phyloP scores from a whole-genome alignment of 2,329 filamentous ascomycete genomes.

The Pyrenophora graminea region DNA sequence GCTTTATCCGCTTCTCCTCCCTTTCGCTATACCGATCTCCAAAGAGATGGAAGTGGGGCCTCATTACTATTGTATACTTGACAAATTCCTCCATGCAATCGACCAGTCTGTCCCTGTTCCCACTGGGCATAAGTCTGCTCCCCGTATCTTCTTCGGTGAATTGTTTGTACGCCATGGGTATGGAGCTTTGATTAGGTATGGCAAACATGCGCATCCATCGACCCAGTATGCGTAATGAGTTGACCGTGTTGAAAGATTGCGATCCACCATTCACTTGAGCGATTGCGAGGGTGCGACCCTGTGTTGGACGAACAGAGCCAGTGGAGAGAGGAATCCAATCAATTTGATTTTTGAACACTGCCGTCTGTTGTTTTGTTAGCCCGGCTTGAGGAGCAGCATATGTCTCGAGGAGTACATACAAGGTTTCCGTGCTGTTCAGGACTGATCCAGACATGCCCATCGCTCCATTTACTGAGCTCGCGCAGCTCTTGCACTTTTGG shows the following conservation, averaged over 20 bases:
- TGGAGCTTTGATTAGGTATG: constrained; percentile 68
- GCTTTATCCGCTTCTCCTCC: constrained; percentile 45
- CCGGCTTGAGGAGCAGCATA: neutral
- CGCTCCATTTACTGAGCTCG: constrained; percentile 65
- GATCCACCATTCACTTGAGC: constrained; percentile 67
- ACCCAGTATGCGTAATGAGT: constrained; percentile 66
- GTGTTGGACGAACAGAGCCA: constrained; percentile 66
- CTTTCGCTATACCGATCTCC: constrained; percentile 67
- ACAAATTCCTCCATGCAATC: constrained; percentile 74
- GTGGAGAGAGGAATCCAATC: constrained; percentile 69
- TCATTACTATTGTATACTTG: constrained; percentile 69
- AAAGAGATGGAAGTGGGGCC: constrained; percentile 64
- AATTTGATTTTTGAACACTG: constrained; percentile 71
- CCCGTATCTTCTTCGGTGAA: constrained; percentile 59
- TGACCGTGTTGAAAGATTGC: constrained; percentile 70
- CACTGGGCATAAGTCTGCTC: constrained; percentile 58
- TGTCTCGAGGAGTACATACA: constrained; percentile 38
- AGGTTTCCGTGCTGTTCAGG: constrained; percentile 70
- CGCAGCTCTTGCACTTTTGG: constrained; percentile 67
- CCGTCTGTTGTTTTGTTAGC: constrained; percentile 51
- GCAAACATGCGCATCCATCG: constrained; percentile 73
- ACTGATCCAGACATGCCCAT: constrained; percentile 68
- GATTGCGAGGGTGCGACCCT: constrained; percentile 66
- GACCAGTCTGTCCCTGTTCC: constrained; percentile 63
- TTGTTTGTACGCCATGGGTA: constrained; percentile 67